phyloP scores from a whole-genome alignment of 805 yeast species.

The Candida peoriensis region DNA sequence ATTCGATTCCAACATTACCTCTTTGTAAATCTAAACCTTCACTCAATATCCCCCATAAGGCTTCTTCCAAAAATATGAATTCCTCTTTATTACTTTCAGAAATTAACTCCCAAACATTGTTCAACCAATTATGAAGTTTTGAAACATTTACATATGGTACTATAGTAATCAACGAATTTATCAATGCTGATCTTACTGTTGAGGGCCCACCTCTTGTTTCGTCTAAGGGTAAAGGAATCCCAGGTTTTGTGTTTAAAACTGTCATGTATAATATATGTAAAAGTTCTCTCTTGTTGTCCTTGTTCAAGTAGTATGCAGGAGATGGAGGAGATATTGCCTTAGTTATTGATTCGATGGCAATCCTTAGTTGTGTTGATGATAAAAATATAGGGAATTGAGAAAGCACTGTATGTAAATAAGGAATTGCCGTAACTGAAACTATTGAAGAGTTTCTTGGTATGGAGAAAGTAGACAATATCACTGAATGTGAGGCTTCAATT shows the following conservation, averaged over 20 bases:
- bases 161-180: slow-evolving; percentile 41
- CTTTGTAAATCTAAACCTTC: slow-evolving; percentile 55
- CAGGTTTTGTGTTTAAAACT: slow-evolving; percentile 34
- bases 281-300: slow-evolving; percentile 29
- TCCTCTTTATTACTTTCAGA: slow-evolving; percentile 34
- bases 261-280: slow-evolving; percentile 37
- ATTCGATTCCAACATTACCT: slow-evolving; percentile 46
- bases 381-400: slow-evolving; percentile 52
- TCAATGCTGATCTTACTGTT: slow-evolving; percentile 42
- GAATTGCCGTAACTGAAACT: slow-evolving; percentile 22
- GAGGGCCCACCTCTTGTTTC: slow-evolving; percentile 20
- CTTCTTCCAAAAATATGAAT: slow-evolving; percentile 30
- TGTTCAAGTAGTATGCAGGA: slow-evolving; percentile 26
- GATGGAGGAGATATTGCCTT: slow-evolving; percentile 35
- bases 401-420: slow-evolving; percentile 43
- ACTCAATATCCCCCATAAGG: slow-evolving; percentile 50
- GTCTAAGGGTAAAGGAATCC: slow-evolving; percentile 23
- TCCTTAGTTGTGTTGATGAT: slow-evolving; percentile 48
- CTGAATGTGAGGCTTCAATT: slow-evolving; percentile 64
- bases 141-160: slow-evolving; percentile 47
- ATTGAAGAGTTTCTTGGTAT: slow-evolving; percentile 18
- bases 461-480: slow-evolving; percentile 34
- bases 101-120: slow-evolving; percentile 34
- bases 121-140: slow-evolving; percentile 42
- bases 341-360: slow-evolving; percentile 55